A percentile compares a stretch with the other conserved stretches of the same genome.
These are phyloP conservation scores for Aspergillus haitiensis DNA, from an alignment of 495 filamentous ascomycete genomes.

Conservation along the genomic window DNA sequence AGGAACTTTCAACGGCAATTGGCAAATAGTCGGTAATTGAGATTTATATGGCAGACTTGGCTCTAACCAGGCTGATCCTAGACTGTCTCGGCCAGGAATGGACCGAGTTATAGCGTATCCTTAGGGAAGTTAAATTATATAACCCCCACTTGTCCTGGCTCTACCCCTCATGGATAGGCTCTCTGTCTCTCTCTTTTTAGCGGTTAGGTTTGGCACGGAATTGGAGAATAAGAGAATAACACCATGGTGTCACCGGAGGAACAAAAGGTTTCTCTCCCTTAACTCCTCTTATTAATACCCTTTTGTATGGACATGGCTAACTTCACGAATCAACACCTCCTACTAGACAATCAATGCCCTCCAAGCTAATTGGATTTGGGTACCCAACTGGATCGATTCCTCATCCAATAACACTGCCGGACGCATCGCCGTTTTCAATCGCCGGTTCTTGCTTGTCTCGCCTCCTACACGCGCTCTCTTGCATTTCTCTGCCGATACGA, in stretches of 20 bases:
- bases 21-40: not conserved
- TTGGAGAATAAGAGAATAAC: not conserved
- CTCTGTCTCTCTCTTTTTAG: not conserved
- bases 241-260: conserved; percentile 7
- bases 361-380: conserved; percentile 42
- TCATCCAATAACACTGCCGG: conserved; percentile 32
- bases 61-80: too few species aligned
- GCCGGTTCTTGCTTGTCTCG: conserved; percentile 23
- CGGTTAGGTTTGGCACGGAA: too few species aligned
- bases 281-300: not conserved
- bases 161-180: not conserved
- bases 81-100: too few species aligned
- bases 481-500: conserved; percentile 42
- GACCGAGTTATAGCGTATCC: too few species aligned
- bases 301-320: too few species aligned
- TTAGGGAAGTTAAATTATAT: not conserved
- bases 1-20: not conserved
- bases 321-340: not conserved
- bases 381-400: conserved; percentile 37
- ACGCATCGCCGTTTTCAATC: conserved; percentile 32
- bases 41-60: not conserved
- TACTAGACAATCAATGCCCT: conserved; percentile 35
- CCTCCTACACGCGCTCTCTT: conserved; percentile 20
- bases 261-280: not conserved
- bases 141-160: not conserved